Conservation (phyloP, 768 basidiomycete species). For the Ephemerocybe angulata region DNA sequence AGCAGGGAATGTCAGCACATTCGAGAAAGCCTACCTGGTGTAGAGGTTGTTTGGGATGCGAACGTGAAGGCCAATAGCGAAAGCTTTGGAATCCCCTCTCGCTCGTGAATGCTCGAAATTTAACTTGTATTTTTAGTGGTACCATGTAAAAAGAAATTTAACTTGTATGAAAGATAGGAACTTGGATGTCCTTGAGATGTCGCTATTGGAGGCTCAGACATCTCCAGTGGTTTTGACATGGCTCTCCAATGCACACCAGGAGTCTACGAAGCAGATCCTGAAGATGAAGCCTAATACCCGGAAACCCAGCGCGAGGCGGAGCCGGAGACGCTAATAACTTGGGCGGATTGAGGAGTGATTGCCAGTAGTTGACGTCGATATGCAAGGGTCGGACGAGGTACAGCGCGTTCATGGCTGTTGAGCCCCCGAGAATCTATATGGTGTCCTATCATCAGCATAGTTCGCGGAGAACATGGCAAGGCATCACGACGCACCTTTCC, state of each 20-base stretch:
- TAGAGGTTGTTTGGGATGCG: too few species aligned
- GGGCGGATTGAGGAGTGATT: conserved; percentile 30
- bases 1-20: too few species aligned
- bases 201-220: conserved; percentile 23
- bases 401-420: conserved; percentile 60
- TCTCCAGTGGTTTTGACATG: conserved; percentile 31
- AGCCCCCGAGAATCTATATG: conserved; percentile 48
- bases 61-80: too few species aligned
- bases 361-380: conserved; percentile 46
- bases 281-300: conserved; percentile 54
- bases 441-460: background rate
- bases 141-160: too few species aligned
- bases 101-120: too few species aligned
- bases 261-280: conserved; percentile 39
- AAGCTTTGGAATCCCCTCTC: too few species aligned
- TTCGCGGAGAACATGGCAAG: background rate
- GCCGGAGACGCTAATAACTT: conserved; percentile 15
- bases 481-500: conserved; percentile 41
- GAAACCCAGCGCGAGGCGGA: conserved; percentile 38
- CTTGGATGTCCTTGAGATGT: conserved; percentile 30
- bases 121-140: too few species aligned
- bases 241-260: conserved; percentile 25
- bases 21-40: too few species aligned
- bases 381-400: conserved; percentile 51
- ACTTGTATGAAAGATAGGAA: conserved; percentile 57